phyloP scores from a whole-genome alignment of 2,329 filamentous ascomycete genomes.

The Tolypocladium pustulatum region DNA sequence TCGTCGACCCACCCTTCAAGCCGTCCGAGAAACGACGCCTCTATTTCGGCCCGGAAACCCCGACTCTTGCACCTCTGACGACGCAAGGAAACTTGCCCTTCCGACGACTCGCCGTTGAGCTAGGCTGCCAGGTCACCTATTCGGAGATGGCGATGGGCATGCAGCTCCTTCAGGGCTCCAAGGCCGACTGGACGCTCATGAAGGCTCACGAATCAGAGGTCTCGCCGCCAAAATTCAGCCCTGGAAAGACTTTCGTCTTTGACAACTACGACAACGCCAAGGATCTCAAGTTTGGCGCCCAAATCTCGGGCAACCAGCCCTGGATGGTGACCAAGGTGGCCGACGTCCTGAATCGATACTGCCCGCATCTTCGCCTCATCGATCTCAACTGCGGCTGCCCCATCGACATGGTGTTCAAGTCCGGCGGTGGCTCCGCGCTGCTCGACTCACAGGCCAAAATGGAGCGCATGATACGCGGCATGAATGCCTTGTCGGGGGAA shows the following conservation, averaged over 20 bases:
- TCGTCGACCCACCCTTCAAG: slow-evolving; percentile 75
- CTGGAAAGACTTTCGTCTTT: slow-evolving; percentile 43
- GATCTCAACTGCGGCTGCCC: slow-evolving; percentile 97
- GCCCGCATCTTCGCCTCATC: slow-evolving; percentile 78
- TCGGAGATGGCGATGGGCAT: slow-evolving; percentile 96
- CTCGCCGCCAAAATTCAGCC: slow-evolving; percentile 56
- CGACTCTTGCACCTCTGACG: slow-evolving; percentile 84
- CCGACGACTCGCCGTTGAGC: slow-evolving; percentile 75
- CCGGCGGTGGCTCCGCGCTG: slow-evolving; percentile 81
- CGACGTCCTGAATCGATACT: slow-evolving; percentile 64
- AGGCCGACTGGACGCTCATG: slow-evolving; percentile 89
- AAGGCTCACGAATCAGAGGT: slow-evolving; percentile 83
- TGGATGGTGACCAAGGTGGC: slow-evolving; percentile 85
- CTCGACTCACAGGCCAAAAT: slow-evolving; percentile 82
- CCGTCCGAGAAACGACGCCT: slow-evolving; percentile 88
- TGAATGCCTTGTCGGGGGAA: slow-evolving; percentile 87
- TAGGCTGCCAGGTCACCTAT: slow-evolving; percentile 89
- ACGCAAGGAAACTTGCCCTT: slow-evolving; percentile 96
- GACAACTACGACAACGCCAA: slow-evolving; percentile 70
- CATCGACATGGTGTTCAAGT: slow-evolving; percentile 84
- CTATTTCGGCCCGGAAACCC: slow-evolving; percentile 91
- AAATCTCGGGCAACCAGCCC: slow-evolving; percentile 86
- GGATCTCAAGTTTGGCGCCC: slow-evolving; percentile 82
- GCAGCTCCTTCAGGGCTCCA: slow-evolving; percentile 80
- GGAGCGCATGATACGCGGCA: slow-evolving; percentile 89